Conservation (phyloP, 305 asterid species). For the Andrographis paniculata region DNA sequence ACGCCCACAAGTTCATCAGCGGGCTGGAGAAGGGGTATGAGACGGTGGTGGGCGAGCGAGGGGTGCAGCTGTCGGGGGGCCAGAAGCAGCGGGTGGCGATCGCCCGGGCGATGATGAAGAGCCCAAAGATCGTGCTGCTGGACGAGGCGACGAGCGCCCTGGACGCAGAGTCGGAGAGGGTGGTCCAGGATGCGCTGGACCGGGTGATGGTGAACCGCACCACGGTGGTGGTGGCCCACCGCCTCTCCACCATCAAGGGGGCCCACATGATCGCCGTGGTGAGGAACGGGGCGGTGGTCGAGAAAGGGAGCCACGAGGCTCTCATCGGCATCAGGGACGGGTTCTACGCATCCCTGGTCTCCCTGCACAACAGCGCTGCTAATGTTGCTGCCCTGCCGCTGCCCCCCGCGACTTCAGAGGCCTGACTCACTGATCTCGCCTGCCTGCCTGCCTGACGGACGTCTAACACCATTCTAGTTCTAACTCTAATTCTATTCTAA, state of each 20-base stretch:
- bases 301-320: conserved; percentile 51
- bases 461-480: too few species aligned
- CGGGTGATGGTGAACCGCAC: conserved; percentile 52
- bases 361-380: conserved; percentile 31
- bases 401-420: too few species aligned
- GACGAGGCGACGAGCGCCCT: conserved; percentile 70
- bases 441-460: too few species aligned
- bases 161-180: conserved; percentile 61
- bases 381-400: too few species aligned
- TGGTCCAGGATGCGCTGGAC: conserved; percentile 60
- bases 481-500: too few species aligned
- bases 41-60: conserved; percentile 51
- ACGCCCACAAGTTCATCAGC: conserved; percentile 60
- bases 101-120: conserved; percentile 45
- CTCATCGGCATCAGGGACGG: conserved; percentile 40
- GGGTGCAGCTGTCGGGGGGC: conserved; percentile 56
- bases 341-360: conserved; percentile 43
- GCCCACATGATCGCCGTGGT: conserved; percentile 52
- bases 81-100: conserved; percentile 57
- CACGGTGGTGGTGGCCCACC: conserved; percentile 49
- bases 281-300: conserved; percentile 45
- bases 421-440: too few species aligned
- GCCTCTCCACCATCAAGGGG: conserved; percentile 48
- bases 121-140: conserved; percentile 41
- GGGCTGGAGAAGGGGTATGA: conserved; percentile 56